Base-by-base conservation (phyloP, 2,329 filamentous ascomycete genomes). In the Fusarium sp. region DNA sequence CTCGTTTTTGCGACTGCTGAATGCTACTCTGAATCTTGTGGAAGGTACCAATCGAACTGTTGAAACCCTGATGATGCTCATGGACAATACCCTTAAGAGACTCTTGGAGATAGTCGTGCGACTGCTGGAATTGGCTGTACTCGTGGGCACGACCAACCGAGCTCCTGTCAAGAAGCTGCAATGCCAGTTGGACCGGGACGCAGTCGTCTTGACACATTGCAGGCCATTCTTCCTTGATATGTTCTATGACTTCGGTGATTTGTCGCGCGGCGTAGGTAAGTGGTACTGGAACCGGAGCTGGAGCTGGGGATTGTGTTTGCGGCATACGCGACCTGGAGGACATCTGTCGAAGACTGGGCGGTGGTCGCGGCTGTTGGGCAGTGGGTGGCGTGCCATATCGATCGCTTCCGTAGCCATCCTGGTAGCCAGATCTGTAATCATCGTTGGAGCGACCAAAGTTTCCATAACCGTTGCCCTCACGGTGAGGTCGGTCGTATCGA, bases 21-120 rank as follows among this genome's bases (percentile, higher is more conserved):
- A 99, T 95, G 76, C 92, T 97, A 48, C 88, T 87, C 75, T 99
- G 95, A 60, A 99, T 99, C 77, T 96, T 97, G 80, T 99, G 96
- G 73, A 98, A 99, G 17, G 94, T 98, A 75, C 94, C 95, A 63
- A 99, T 98, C 46, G 94, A 97, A 76, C 92, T 97, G 78, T 98
- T 99, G 83, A 99, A 99, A 42, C 95, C 96, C 76, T 99, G 95
- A 72, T 99, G 94, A 73, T 99, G 94, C 78, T 99, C 94, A 75
- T 99, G 97, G 23, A 99, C 95, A 69, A 99, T 97, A 31, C 88
- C 88, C 76, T 97, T 97, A 53, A 99, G 82, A 9, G 94, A 93
- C 68, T 90, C 89, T 73, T 99, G 93, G n/a, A 99, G 85, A 73
- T 95, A 92, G 64, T 87, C 82, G 74, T 97, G 92, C 42, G 92